Base-by-base conservation (phyloP, 495 filamentous ascomycete species). In the Neurospora tetraspora region DNA sequence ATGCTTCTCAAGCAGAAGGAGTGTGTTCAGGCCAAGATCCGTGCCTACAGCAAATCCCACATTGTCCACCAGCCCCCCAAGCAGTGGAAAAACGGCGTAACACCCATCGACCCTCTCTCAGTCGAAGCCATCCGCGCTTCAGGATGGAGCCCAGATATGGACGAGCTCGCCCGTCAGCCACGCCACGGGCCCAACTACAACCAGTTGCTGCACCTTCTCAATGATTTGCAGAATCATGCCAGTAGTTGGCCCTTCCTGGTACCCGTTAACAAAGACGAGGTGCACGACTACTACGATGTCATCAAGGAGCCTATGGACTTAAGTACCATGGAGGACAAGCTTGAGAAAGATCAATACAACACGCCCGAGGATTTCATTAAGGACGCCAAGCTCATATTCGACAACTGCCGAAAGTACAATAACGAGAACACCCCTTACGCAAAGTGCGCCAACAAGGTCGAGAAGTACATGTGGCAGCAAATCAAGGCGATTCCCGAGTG, bases 1-100 rank as follows among this genome's bases (percentile, higher is more conserved):
- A 97, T 98, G 96, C 87, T 99, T 3, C 86, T 97, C 47, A 98
- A 98, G 82, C 96, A 98, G 79, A 99, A 98, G 80, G 96, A 97
- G 78, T 89, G 90, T 40, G 94, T 98, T 11, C 89, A 92, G 77
- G 94, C 94, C 71, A 99, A 98, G 83, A 98, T 98, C 72, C 91
- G 94, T 31, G 92, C 94, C 10, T 94, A 94, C 77, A 93, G 89
- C 80, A 94, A 91, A 76, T 94, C 91, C 9, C 94, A 98, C 82
- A 89, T 94, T 59, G 86, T 97, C 68, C 96, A 99, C 79, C 85
- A 85, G 16, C 91, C 96, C 1, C 96, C 94, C 0, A 90, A 90
- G 74, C 89, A 93, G 77, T 97, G 93, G 93, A 92, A 90, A 71
- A 71, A 72, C 43, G 72, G 70, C 71, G 80, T 86, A 12, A 75